Conservation (phyloP, 805 yeast species). For the Candida maesae region DNA sequence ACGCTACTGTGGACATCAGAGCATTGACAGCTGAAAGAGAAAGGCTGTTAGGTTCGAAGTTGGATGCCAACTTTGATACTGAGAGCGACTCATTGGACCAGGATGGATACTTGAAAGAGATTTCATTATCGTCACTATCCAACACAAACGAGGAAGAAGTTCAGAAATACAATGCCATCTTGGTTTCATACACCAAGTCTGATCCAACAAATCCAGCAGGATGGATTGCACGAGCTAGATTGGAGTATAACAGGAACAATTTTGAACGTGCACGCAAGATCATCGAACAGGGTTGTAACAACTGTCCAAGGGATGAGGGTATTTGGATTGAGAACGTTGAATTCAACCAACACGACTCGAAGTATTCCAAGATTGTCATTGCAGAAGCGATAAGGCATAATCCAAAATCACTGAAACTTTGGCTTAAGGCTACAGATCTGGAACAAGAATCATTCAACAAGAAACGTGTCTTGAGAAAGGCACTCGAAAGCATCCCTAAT, state of each 20-base stretch:
- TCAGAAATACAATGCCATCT: slow-evolving; percentile 51
- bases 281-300: slow-evolving; percentile 71
- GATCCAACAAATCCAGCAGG: slow-evolving; percentile 72
- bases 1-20: slow-evolving; percentile 38
- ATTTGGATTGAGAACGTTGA: slow-evolving; percentile 82
- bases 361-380: slow-evolving; percentile 52
- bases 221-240: slow-evolving; percentile 83
- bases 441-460: slow-evolving; percentile 56
- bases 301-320: slow-evolving; percentile 62
- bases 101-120: slow-evolving; percentile 37
- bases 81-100: slow-evolving; percentile 19
- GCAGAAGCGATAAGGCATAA: slow-evolving; percentile 61
- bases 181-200: slow-evolving; percentile 64
- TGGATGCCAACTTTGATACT: slow-evolving; percentile 38
- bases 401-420: slow-evolving; percentile 54
- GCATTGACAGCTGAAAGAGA: slow-evolving; percentile 64
- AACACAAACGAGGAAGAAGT: slow-evolving; percentile 45
- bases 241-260: slow-evolving; percentile 66
- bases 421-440: slow-evolving; percentile 68
- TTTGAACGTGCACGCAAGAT: slow-evolving; percentile 52
- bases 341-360: slow-evolving; percentile 44
- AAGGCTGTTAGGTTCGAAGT: slow-evolving; percentile 48
- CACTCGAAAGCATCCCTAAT: slow-evolving; percentile 60
- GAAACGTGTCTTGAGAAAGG: slow-evolving; percentile 62
- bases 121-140: slow-evolving; percentile 17